phyloP scores from a whole-genome alignment of 2,329 filamentous ascomycete genomes.

The Hypoxylon sp. region DNA sequence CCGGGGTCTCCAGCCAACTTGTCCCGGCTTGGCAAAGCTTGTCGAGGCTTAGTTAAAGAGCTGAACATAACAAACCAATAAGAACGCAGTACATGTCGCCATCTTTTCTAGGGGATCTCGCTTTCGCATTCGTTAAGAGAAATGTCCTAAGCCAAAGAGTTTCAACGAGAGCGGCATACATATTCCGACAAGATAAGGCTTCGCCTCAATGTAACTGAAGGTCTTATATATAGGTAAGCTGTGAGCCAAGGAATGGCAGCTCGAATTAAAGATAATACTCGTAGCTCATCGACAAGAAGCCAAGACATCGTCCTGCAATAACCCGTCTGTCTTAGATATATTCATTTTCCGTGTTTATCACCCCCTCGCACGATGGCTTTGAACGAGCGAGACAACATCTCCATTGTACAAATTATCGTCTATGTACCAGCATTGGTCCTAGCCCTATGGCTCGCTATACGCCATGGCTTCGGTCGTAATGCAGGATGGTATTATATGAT shows the following conservation, averaged over 20 bases:
- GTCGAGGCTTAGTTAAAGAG: slow-evolving; percentile 28
- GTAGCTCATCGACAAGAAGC: slow-evolving; percentile 2
- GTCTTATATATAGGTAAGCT: slow-evolving; percentile 23
- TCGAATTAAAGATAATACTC: slow-evolving; percentile 12
- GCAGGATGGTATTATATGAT: slow-evolving; percentile 68
- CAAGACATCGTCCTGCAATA: slow-evolving; percentile 1
- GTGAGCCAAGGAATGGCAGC: background rate
- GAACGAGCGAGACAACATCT: slow-evolving; percentile 53
- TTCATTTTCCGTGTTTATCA: background rate
- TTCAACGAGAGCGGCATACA: slow-evolving; percentile 12
- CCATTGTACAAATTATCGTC: slow-evolving; percentile 58
- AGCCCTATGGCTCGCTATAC: slow-evolving; percentile 55
- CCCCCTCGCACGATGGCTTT: slow-evolving; percentile 43
- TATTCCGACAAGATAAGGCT: slow-evolving; percentile 1
- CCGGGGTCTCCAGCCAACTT: slow-evolving; percentile 10
- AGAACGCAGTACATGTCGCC: background rate
- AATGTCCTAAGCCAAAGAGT: background rate
- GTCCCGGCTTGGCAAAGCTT: slow-evolving; percentile 38
- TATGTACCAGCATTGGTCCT: slow-evolving; percentile 56
- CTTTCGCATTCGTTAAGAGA: slow-evolving; percentile 24
- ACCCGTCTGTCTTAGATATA: background rate
- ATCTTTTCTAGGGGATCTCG: slow-evolving; percentile 10
- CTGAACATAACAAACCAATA: slow-evolving; percentile 19
- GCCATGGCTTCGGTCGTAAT: slow-evolving; percentile 61
- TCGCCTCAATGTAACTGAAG: background rate